These are phyloP conservation scores for Taphrina flavorubra DNA, from an alignment of 1,139 yeast genomes.

Conservation along the genomic window DNA sequence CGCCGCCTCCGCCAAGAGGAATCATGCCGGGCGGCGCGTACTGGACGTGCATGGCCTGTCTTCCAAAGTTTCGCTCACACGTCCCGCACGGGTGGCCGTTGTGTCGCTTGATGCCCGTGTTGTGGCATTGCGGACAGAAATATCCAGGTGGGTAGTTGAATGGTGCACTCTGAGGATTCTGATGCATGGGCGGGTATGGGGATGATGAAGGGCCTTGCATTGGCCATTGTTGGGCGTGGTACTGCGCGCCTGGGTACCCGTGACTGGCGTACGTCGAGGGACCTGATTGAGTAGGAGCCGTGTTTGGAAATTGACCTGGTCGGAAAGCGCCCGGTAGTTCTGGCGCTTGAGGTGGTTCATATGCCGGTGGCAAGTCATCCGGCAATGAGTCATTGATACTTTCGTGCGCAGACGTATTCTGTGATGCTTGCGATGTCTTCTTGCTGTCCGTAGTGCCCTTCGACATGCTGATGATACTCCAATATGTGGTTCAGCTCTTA, in stretches of 20 bases:
- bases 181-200: not conserved
- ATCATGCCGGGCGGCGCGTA: conserved; percentile 37
- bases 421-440: not conserved
- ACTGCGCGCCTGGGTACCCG: conserved; percentile 16
- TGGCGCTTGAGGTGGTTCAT: conserved; percentile 28
- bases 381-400: not conserved
- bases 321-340: conserved; percentile 8
- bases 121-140: conserved; percentile 43
- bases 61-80: conserved; percentile 43
- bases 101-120: conserved; percentile 44
- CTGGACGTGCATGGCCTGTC: conserved; percentile 40
- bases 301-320: not conserved
- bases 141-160: conserved; percentile 43
- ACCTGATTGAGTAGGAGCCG: not conserved
- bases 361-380: conserved; percentile 34
- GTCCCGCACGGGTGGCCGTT: conserved; percentile 45
- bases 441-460: not conserved
- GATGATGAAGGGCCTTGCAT: not conserved
- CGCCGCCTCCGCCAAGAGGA: conserved; percentile 10
- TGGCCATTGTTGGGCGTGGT: conserved; percentile 9
- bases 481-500: too few relatives aligned
- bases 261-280: conserved; percentile 17
- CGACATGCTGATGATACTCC: not conserved
- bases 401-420: conserved; percentile 12
- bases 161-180: not conserved